Evolutionary conservation across 2,329 filamentous ascomycete genomes (phyloP).

Genomic region (Calonectria montana): DNA sequence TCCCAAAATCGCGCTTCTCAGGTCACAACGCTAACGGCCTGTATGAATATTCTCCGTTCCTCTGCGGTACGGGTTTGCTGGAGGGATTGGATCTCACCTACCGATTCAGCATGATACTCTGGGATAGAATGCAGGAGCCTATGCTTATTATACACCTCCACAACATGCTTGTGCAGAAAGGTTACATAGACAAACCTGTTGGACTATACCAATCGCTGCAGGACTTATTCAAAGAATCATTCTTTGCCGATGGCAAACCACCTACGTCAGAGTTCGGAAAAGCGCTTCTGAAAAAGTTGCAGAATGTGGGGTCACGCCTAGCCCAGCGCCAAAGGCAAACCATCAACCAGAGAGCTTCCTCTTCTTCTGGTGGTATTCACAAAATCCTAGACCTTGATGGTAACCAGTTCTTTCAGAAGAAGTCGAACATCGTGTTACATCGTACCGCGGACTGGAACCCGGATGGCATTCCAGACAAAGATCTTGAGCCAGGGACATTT

Average conservation of each 20-base stretch:
- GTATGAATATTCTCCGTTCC: conserved; percentile 60
- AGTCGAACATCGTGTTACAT: conserved; percentile 47
- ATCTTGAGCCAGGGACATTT: conserved; percentile 39
- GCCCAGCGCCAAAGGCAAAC: background rate
- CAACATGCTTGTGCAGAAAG: conserved; percentile 58
- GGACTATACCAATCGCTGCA: conserved; percentile 47
- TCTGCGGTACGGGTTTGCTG: conserved; percentile 58
- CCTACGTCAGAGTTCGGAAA: conserved; percentile 26
- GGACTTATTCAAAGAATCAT: conserved; percentile 23
- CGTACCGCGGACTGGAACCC: conserved; percentile 48
- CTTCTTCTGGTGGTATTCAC: background rate
- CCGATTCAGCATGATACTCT: conserved; percentile 43
- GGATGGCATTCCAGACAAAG: conserved; percentile 50
- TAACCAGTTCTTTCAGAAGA: conserved; percentile 48
- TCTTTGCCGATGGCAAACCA: conserved; percentile 18
- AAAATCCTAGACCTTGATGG: background rate
- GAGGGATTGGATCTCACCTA: conserved; percentile 57
- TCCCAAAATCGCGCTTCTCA: conserved; percentile 56
- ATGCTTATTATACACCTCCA: conserved; percentile 57
- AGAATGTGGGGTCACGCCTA: background rate
- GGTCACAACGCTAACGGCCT: conserved; percentile 55
- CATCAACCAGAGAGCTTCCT: background rate
- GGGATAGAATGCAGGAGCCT: conserved; percentile 54
- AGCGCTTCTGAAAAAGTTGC: conserved; percentile 3
- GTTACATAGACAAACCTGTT: conserved; percentile 49